Conservation (phyloP, 352 stramenopile species). For the Thalassiosira hispida region DNA sequence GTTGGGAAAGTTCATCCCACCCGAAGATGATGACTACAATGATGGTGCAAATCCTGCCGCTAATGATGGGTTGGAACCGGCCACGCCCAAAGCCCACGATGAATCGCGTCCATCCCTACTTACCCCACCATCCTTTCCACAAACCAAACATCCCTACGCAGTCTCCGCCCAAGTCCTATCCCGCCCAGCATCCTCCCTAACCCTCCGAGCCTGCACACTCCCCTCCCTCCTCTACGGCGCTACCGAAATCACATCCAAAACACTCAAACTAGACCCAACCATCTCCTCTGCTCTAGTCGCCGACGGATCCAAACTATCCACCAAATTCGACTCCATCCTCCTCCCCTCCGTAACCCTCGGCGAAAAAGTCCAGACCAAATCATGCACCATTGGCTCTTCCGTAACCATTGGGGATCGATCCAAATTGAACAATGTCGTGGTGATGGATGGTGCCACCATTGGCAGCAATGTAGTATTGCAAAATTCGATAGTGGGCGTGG, state of each 20-base stretch:
- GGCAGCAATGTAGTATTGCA: conserved; percentile 75
- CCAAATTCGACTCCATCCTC: conserved; percentile 75
- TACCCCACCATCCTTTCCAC: conserved; percentile 19
- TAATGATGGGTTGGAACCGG: neutral
- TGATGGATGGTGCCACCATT: conserved; percentile 79
- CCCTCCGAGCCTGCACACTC: conserved; percentile 66
- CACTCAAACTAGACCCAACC: conserved; percentile 30
- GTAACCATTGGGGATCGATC: conserved; percentile 64
- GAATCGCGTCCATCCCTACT: neutral
- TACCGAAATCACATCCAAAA: conserved; percentile 65
- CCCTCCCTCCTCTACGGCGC: conserved; percentile 73
- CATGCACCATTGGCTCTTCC: conserved; percentile 65
- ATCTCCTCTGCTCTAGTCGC: conserved; percentile 6
- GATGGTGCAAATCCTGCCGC: conserved; percentile 8
- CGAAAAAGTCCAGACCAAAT: conserved; percentile 79
- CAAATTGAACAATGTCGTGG: conserved; percentile 84
- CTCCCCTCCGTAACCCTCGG: conserved; percentile 45
- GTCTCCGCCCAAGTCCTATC: conserved; percentile 65
- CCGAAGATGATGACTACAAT: conserved; percentile 12
- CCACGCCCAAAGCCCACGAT: neutral
- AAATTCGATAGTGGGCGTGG: conserved; percentile 73
- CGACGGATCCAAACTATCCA: conserved; percentile 22
- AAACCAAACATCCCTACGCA: conserved; percentile 49
- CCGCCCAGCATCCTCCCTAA: conserved; percentile 42
- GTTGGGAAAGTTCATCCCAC: conserved; percentile 18